Evolutionary conservation across 495 filamentous ascomycete genomes (phyloP), one percentile per base, ranked within the genome.

Genomic region (Aspergillus affinis): DNA sequence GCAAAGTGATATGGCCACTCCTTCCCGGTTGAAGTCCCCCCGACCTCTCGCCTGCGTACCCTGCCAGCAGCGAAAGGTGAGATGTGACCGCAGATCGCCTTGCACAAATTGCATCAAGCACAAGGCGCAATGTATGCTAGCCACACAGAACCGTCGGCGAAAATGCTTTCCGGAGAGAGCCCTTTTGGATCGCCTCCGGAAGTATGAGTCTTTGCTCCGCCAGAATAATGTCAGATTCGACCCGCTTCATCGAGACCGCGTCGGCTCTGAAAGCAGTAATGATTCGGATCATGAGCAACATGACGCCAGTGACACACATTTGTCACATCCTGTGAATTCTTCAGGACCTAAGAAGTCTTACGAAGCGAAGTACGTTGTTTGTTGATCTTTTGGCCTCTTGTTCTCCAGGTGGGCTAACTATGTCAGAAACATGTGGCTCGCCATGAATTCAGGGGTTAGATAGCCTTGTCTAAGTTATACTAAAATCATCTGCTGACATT

Each of bases 1-100:
- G 47, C 47, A 49, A 49, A 21, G 15, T 13, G 4, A 13, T 23
- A 3, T 2, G 47, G 7, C 47, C 9, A 23, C 23, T 26, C 23
- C 23, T 2, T 19, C 47, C 3, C 23, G 18, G 18, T 9, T 10
- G 9, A 15, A 26, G 17, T 6, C 19, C 21, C 19, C 19, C 21
- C 48, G 49, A 30, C 9, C 32, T 18, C 76, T 86, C n/a, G 78
- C 83, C 4, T 86, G 84, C 60, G 71, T 83, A 27, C 69, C 74
- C 0, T 86, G 83, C 66, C 79, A 84, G 62, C 81, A 84, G 61
- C 81, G 83, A 48, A 86, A 86, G 56, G 71, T 86, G 30, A 82
- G 79, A 57, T 87, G 83, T 70, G 75, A 85, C 49, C 82, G 81
- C 50, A 74, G 72, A 17, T 81, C 78, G 57, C 84, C 83, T 13